A percentile compares a stretch with the other conserved stretches of the same genome.
phyloP scores from a whole-genome alignment of 208 protist species.

The Angomonas desouzai region DNA sequence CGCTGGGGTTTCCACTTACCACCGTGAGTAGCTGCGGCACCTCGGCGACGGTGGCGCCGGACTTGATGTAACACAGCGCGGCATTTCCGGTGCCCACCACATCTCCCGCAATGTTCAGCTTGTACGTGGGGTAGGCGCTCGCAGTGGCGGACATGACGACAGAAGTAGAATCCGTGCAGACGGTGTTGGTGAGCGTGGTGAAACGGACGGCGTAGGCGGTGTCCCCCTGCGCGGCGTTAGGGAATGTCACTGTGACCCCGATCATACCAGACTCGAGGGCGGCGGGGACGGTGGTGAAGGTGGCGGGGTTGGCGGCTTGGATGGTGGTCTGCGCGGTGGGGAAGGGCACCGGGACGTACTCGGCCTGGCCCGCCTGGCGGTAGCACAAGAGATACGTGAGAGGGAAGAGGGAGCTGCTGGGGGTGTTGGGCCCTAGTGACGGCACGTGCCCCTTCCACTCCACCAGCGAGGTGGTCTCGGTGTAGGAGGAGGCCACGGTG shows the following conservation, averaged over 20 bases:
- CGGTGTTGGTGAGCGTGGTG: conserved; percentile 48
- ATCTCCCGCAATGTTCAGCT: conserved; percentile 44
- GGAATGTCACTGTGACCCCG: conserved; percentile 50
- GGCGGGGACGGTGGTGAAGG: conserved; percentile 47
- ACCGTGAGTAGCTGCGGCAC: conserved; percentile 73
- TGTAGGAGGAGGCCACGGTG: conserved; percentile 12
- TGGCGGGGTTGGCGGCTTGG: conserved; percentile 43
- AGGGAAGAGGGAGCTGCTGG: conserved; percentile 48
- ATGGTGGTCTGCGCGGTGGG: conserved; percentile 13
- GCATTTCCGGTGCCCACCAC: conserved; percentile 23
- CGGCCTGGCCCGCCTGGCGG: conserved; percentile 55
- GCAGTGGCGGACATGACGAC: conserved; percentile 23
- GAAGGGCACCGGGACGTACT: conserved; percentile 72
- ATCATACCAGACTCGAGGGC: conserved; percentile 54
- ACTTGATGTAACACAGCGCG: conserved; percentile 76
- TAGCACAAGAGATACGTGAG: conserved; percentile 74
- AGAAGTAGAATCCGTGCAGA: conserved; percentile 55
- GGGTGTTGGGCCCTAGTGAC: conserved; percentile 68
- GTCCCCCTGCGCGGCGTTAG: conserved; percentile 41
- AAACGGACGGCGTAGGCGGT: conserved; percentile 74
- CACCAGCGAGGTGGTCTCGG: conserved; percentile 15
- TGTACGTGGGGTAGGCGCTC: conserved; percentile 50
- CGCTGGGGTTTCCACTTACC: conserved; percentile 47
- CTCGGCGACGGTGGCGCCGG: conserved; percentile 71
- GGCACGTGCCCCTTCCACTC: conserved; percentile 70